phyloP scores from a whole-genome alignment of 345 rosid genomes.

The Populus deltoides region DNA sequence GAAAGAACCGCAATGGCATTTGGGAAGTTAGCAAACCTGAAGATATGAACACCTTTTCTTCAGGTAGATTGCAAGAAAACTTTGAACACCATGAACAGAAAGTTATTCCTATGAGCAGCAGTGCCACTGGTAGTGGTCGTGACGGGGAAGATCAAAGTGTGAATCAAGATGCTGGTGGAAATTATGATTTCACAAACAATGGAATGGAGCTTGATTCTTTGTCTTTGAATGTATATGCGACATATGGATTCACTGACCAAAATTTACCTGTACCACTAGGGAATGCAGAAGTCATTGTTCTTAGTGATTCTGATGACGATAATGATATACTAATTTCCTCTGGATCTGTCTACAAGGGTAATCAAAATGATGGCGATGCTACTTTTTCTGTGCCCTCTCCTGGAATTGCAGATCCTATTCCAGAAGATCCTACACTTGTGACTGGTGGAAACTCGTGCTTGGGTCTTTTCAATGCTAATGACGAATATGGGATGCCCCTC shows the following conservation, averaged over 20 bases:
- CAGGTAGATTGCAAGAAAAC: conserved; percentile 55
- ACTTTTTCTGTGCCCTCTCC: conserved; percentile 52
- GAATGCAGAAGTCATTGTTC: conserved; percentile 72
- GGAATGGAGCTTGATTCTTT: conserved; percentile 79
- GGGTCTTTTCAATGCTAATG: conserved; percentile 55
- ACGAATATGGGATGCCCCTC: conserved; percentile 64
- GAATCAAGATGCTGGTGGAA: conserved; percentile 75
- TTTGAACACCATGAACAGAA: conserved; percentile 49
- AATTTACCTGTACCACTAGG: conserved; percentile 47
- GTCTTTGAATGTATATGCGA: conserved; percentile 56
- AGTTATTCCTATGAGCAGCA: conserved; percentile 82
- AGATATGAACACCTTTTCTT: conserved; percentile 49
- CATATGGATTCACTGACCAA: conserved; percentile 48
- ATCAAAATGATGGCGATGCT: conserved; percentile 50
- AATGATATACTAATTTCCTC: conserved; percentile 57
- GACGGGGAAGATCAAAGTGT: conserved; percentile 94
- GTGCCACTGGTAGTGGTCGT: conserved; percentile 85
- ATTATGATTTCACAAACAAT: conserved; percentile 56
- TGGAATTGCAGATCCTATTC: conserved; percentile 55
- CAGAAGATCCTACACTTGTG: conserved; percentile 56
- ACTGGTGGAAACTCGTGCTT: conserved; percentile 54
- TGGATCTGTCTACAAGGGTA: conserved; percentile 45
- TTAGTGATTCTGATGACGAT: conserved; percentile 91
- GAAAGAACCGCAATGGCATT: conserved; percentile 73
- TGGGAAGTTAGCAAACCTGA: conserved; percentile 96